Conservation (phyloP, 768 basidiomycete species). For the Calocera viscosa region DNA sequence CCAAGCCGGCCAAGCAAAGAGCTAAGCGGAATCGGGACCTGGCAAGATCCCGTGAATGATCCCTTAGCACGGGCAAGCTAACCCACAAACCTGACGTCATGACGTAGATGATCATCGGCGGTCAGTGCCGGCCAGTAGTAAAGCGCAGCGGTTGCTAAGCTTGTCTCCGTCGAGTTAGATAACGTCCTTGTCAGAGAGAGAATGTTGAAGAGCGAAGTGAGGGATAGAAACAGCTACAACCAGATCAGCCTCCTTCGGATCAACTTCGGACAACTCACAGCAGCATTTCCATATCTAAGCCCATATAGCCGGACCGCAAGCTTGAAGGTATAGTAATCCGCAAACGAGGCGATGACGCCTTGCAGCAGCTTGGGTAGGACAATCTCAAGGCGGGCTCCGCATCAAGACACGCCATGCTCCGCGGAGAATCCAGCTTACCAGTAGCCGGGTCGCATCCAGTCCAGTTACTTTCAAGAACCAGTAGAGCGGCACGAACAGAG, state of each 20-base stretch:
- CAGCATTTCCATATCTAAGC: constrained; percentile 41
- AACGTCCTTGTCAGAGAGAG: constrained; percentile 75
- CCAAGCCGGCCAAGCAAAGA: constrained; percentile 54
- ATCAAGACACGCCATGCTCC: background rate
- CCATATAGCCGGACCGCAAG: constrained; percentile 50
- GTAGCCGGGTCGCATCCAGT: constrained; percentile 41
- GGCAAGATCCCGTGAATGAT: background rate
- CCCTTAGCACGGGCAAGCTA: constrained; percentile 9
- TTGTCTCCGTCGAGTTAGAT: constrained; percentile 87
- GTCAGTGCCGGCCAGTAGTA: constrained; percentile 43
- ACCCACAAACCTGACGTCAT: constrained; percentile 15
- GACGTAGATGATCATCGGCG: background rate
- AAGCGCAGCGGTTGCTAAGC: constrained; percentile 67
- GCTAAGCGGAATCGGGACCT: constrained; percentile 22
- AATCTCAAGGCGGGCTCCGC: constrained; percentile 36
- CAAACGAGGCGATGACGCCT: constrained; percentile 60
- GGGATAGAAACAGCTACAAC: constrained; percentile 57
- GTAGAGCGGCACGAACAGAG: constrained; percentile 67
- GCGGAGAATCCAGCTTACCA: constrained; percentile 42
- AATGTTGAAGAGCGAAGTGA: constrained; percentile 79
- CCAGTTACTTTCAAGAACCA: constrained; percentile 47
- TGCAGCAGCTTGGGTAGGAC: constrained; percentile 62
- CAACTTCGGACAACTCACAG: constrained; percentile 39
- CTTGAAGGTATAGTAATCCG: constrained; percentile 61
- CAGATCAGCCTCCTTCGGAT: constrained; percentile 8